Percentiles rank a stretch among this genome's conserved stretches.
These are phyloP conservation scores for Phytophthora litchii DNA, from an alignment of 352 stramenopile genomes.

Conservation along the genomic window DNA sequence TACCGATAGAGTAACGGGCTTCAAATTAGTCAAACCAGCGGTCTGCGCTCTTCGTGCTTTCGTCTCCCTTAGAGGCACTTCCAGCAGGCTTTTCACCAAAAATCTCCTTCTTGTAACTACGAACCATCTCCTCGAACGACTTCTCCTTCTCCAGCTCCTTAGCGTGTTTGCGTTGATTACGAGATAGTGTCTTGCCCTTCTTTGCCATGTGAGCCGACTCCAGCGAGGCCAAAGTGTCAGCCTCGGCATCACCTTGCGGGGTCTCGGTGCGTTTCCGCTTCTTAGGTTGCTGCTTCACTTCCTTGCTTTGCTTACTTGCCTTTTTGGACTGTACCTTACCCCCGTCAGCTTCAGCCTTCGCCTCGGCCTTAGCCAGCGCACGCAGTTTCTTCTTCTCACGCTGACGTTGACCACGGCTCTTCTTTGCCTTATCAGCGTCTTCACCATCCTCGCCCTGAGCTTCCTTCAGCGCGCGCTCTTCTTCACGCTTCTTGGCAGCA, in stretches of 20 bases:
- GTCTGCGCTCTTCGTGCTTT: conserved; percentile 34
- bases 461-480: conserved; percentile 68
- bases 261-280: conserved; percentile 48
- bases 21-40: conserved; percentile 75
- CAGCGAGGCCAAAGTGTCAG: conserved; percentile 29
- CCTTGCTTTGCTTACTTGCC: conserved; percentile 34
- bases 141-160: conserved; percentile 61
- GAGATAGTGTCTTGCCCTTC: conserved; percentile 56
- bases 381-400: conserved; percentile 76
- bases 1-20: conserved; percentile 1
- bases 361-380: conserved; percentile 35
- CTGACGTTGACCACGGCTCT: conserved; percentile 78
- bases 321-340: conserved; percentile 43
- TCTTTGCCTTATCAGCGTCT: conserved; percentile 43
- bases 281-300: conserved; percentile 45
- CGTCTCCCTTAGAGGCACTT: conserved; percentile 15
- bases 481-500: conserved; percentile 70
- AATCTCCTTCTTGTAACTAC: conserved; percentile 86
- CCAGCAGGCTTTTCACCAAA: conserved; percentile 56
- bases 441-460: conserved; percentile 57
- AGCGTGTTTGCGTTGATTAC: conserved; percentile 71
- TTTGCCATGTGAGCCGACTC: conserved; percentile 24
- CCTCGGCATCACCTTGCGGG: conserved; percentile 22
- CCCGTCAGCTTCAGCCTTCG: conserved; percentile 18
- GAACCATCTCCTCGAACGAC: conserved; percentile 81